Evolutionary conservation across 371 early-diverging fungal species (phyloP).

Genomic region (Smittium culicis): DNA sequence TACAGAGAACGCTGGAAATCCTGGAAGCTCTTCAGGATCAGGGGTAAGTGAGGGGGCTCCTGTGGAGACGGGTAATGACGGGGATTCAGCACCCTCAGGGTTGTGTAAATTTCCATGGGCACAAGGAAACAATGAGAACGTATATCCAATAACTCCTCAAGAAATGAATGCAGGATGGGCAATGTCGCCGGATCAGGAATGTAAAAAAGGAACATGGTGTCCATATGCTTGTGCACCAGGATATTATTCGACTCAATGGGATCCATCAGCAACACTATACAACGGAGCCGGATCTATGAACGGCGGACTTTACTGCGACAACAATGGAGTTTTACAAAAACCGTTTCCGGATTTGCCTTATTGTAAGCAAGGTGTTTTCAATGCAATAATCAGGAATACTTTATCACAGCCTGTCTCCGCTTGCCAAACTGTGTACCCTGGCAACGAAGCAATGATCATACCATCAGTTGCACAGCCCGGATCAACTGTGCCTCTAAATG

Average conservation of each 20-base stretch:
- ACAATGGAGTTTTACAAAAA: conserved; percentile 20
- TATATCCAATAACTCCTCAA: conserved; percentile 28
- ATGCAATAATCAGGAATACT: conserved; percentile 24
- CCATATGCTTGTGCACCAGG: conserved; percentile 33
- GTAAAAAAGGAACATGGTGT: conserved; percentile 26
- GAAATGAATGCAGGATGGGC: conserved; percentile 33
- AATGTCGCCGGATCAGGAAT: conserved; percentile 33
- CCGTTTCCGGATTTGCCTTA: conserved; percentile 25
- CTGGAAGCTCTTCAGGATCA: too few relatives aligned
- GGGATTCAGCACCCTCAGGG: neutral
- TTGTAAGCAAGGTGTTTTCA: conserved; percentile 23
- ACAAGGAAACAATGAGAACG: conserved; percentile 19
- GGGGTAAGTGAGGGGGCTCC: too few relatives aligned
- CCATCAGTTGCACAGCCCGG: conserved; percentile 28
- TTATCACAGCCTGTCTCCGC: conserved; percentile 27
- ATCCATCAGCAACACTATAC: conserved; percentile 18
- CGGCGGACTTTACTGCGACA: conserved; percentile 29
- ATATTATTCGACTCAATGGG: conserved; percentile 33
- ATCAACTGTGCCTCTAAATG: conserved; percentile 16
- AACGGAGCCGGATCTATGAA: conserved; percentile 31
- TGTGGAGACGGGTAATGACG: too few relatives aligned
- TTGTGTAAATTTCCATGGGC: conserved; percentile 26
- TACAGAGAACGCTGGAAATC: too few relatives aligned
- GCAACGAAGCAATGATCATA: conserved; percentile 36
- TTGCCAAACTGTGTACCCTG: conserved; percentile 35